Conservation (phyloP, 441 rosid species). For the Brassica hybrid region DNA sequence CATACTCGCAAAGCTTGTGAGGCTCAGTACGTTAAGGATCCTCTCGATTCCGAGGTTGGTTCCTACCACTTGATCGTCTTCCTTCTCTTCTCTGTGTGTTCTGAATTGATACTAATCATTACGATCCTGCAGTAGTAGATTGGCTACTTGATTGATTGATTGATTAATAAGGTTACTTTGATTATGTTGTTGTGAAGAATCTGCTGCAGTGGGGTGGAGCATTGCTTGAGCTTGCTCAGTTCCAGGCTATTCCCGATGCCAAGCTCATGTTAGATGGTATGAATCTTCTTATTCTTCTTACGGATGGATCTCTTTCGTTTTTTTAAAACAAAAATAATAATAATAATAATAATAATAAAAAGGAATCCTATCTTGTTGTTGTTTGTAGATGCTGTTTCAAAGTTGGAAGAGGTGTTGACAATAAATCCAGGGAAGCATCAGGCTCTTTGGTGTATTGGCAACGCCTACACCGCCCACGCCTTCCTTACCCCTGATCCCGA, state of each 20-base stretch:
- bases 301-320: background rate
- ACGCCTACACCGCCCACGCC: constrained; percentile 59
- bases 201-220: constrained; percentile 69
- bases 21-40: constrained; percentile 49
- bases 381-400: constrained; percentile 54
- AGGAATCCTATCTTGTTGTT: no score
- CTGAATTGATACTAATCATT: background rate
- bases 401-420: constrained; percentile 62
- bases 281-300: background rate
- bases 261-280: constrained; percentile 58
- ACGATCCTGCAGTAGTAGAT: background rate
- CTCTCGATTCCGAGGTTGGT: constrained; percentile 69
- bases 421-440: constrained; percentile 56
- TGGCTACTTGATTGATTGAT: background rate
- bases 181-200: constrained; percentile 47
- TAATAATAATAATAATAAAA: no score
- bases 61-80: constrained; percentile 19
- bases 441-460: constrained; percentile 66
- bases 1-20: constrained; percentile 56
- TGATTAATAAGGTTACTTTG: background rate
- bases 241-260: constrained; percentile 52
- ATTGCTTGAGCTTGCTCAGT: constrained; percentile 66
- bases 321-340: no score
- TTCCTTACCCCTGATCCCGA: constrained; percentile 50
- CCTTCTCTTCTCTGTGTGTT: background rate